These are phyloP conservation scores for Syzygium aromaticum DNA, from an alignment of 345 rosid species.

Conservation along the genomic window DNA sequence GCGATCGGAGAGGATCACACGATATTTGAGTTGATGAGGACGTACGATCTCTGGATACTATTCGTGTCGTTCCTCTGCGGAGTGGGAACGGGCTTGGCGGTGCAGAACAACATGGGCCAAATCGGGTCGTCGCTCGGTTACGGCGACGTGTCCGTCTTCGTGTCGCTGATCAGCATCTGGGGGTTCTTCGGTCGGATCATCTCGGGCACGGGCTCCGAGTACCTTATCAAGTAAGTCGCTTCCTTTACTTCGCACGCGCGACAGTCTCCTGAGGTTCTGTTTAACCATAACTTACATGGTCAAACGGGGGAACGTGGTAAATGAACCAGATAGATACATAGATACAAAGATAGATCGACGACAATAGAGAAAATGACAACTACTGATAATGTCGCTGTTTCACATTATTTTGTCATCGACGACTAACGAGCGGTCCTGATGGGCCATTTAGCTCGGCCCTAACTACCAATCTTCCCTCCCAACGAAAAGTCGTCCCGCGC, in stretches of 20 bases:
- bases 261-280: background rate
- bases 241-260: background rate
- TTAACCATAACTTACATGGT: background rate
- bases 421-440: background rate
- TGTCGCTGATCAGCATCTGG: slow-evolving; percentile 81
- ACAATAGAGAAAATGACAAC: background rate
- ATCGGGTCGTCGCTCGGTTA: slow-evolving; percentile 88
- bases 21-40: slow-evolving; percentile 49
- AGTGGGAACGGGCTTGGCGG: slow-evolving; percentile 84
- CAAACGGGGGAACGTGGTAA: background rate
- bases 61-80: slow-evolving; percentile 81
- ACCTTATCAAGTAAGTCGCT: slow-evolving; percentile 53
- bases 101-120: slow-evolving; percentile 91
- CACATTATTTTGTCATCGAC: background rate
- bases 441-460: background rate
- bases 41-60: slow-evolving; percentile 78
- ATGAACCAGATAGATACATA: background rate
- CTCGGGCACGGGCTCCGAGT: slow-evolving; percentile 78
- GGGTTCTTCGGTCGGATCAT: slow-evolving; percentile 88
- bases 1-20: slow-evolving; percentile 85
- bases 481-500: background rate
- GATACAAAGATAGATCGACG: background rate
- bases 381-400: background rate
- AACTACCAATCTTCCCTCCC: background rate
- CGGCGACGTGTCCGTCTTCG: slow-evolving; percentile 72